Conservation (phyloP, 148 eudicot genomes). For the Heliosperma pusillum region DNA sequence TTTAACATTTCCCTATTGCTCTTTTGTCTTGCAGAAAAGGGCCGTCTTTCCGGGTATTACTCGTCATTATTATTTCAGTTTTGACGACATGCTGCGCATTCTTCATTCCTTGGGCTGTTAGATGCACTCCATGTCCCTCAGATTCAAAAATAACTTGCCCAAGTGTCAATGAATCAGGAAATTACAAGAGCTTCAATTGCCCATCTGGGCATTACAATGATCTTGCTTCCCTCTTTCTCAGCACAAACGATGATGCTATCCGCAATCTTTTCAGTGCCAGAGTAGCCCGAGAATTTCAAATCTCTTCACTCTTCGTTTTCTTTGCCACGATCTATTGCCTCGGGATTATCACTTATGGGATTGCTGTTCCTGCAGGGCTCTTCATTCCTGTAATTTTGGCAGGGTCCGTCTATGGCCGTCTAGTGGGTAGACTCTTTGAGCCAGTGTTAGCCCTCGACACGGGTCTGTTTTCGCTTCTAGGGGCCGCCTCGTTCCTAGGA, state of each 20-base stretch:
- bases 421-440: constrained; percentile 43
- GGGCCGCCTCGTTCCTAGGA: constrained; percentile 58
- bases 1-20: neutral
- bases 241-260: constrained; percentile 59
- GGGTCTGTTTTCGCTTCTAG: constrained; percentile 49
- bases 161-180: constrained; percentile 40
- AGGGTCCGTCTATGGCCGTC: constrained; percentile 53
- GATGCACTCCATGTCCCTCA: constrained; percentile 42
- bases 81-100: constrained; percentile 48
- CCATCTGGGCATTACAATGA: constrained; percentile 47
- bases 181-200: constrained; percentile 49
- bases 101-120: constrained; percentile 45
- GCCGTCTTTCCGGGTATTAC: constrained; percentile 38
- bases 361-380: constrained; percentile 60
- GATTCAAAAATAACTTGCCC: constrained; percentile 32
- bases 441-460: constrained; percentile 39
- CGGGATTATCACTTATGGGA: constrained; percentile 52
- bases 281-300: constrained; percentile 29
- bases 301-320: constrained; percentile 40
- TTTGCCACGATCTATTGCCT: constrained; percentile 36
- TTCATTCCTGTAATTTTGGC: constrained; percentile 58
- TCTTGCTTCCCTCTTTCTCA: constrained; percentile 52
- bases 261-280: constrained; percentile 49
- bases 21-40: constrained; percentile 43
- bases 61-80: constrained; percentile 37